Evolutionary conservation across 2,329 filamentous ascomycete species (phyloP).

Genomic region (Trichophaea hybrida): DNA sequence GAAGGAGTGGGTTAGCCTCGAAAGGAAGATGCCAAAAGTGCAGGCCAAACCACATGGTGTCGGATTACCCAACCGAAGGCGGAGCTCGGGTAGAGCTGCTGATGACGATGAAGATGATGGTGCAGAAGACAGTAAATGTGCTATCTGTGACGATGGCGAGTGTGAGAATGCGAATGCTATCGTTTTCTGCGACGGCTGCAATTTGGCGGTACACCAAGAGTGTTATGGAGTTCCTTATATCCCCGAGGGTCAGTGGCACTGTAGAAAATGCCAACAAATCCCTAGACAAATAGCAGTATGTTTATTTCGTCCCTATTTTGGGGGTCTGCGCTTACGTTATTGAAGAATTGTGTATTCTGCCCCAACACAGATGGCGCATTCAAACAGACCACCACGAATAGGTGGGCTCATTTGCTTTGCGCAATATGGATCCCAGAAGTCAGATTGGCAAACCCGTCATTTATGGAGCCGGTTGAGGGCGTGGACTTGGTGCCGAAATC

Average conservation of each 20-base stretch:
- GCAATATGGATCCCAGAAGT: conserved; percentile 99
- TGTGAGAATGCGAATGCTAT: conserved; percentile 99
- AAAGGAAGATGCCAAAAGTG: conserved; percentile 92
- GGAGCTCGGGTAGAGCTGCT: conserved; percentile 47
- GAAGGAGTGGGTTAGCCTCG: conserved; percentile 92
- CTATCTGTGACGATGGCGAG: conserved; percentile 96
- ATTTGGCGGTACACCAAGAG: conserved; percentile 93
- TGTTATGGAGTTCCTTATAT: conserved; percentile 98
- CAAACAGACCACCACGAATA: conserved; percentile 90
- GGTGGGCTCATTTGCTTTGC: conserved; percentile 93
- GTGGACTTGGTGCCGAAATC: conserved; percentile 94
- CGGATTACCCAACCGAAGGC: conserved; percentile 42
- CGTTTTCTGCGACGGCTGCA: conserved; percentile 96
- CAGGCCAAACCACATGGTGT: conserved; percentile 72
- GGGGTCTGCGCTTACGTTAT: not conserved
- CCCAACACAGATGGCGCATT: conserved; percentile 95
- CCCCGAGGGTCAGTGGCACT: conserved; percentile 95
- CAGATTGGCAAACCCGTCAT: conserved; percentile 83
- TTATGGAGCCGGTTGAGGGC: conserved; percentile 97
- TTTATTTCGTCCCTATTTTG: conserved; percentile 17
- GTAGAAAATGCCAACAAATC: conserved; percentile 89
- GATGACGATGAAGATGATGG: conserved; percentile 89
- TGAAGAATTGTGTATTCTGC: conserved; percentile 86
- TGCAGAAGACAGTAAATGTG: conserved; percentile 92
- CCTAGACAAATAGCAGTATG: conserved; percentile 73